Base-by-base conservation (phyloP, 257 asterid species). In the Sherardia arvensis region DNA sequence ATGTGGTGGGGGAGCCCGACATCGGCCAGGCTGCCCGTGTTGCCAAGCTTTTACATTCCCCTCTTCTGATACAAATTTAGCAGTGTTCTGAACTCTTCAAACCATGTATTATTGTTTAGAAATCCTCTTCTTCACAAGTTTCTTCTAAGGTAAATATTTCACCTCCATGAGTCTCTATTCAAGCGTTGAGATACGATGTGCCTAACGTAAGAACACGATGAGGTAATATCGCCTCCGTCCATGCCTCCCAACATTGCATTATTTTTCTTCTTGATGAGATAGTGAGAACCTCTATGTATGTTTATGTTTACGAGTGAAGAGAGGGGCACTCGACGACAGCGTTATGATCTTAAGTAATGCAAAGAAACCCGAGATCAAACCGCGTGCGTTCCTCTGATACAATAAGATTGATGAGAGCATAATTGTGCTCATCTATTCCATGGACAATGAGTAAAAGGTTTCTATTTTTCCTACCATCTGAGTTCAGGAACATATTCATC, bases 121-220 rank as follows among this genome's bases (percentile, higher is more conserved):
- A 66, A 78, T 29, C 78, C 80, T 33, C 79, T 80, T 18, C 86
- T 67, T 72, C 81, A n/a, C n/a, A n/a, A n/a, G 90, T 34, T 87
- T 90, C 45, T 79, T 74, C 61, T 69, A n/a, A n/a, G n/a, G n/a
- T n/a, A n/a, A n/a, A n/a, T 84, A 63, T 83, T 87, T 91, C 94
- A 87, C 81, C 95, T 61, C 43, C 84, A 91, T 53, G 97, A 68
- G 68, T 87, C 90, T 15, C 91, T 60, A 59, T 83, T 71, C 28
- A 87, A 71, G 55, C 87, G 81, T 49, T 81, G 79, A 0, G 89
- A 74, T 5, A 82, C 85, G 20, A 85, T 87, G 72, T 85, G 87
- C 66, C 71, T 82, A 48, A 79, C 95, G 4, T 83, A 83, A 0
- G 90, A 77, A 11, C 85, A 84, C 59, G 85, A 67, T 32, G 87